A percentile compares a stretch with the other conserved stretches of the same genome.
These are phyloP conservation scores for Crucihimalaya himalaica DNA, from an alignment of 345 rosid genomes.

Conservation along the genomic window DNA sequence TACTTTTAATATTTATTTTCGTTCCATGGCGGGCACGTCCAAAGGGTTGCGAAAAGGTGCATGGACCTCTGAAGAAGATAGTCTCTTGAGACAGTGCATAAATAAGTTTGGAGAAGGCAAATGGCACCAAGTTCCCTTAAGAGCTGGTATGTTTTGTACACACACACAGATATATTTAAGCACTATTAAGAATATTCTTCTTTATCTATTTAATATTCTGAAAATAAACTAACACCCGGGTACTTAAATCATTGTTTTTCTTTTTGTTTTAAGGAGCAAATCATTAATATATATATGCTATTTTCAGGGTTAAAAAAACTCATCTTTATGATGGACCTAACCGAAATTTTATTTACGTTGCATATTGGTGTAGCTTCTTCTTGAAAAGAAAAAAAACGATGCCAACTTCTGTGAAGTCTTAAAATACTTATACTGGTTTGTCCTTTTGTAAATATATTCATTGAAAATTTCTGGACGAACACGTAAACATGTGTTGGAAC, in stretches of 20 bases:
- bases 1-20: not conserved
- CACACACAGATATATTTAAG: not conserved
- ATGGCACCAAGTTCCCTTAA: constrained; percentile 53
- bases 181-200: not conserved
- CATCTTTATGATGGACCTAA: too few species aligned
- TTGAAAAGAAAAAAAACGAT: not conserved
- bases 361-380: not conserved
- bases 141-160: constrained; percentile 40
- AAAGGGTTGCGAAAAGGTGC: constrained; percentile 49
- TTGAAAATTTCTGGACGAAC: not conserved
- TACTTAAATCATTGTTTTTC: not conserved
- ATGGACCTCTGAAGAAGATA: constrained; percentile 58
- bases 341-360: not conserved
- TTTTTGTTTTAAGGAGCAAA: too few species aligned
- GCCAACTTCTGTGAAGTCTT: not conserved
- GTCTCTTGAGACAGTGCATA: constrained; percentile 46
- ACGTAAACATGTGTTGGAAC: not conserved
- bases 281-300: not conserved
- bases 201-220: not conserved
- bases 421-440: not conserved
- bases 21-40: constrained; percentile 32
- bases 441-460: not conserved
- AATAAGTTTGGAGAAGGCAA: constrained; percentile 48
- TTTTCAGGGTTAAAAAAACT: too few species aligned
- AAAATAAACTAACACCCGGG: not conserved